Conservation (phyloP, 2,329 filamentous ascomycete genomes). For the Pseudocercospora fuligena region DNA sequence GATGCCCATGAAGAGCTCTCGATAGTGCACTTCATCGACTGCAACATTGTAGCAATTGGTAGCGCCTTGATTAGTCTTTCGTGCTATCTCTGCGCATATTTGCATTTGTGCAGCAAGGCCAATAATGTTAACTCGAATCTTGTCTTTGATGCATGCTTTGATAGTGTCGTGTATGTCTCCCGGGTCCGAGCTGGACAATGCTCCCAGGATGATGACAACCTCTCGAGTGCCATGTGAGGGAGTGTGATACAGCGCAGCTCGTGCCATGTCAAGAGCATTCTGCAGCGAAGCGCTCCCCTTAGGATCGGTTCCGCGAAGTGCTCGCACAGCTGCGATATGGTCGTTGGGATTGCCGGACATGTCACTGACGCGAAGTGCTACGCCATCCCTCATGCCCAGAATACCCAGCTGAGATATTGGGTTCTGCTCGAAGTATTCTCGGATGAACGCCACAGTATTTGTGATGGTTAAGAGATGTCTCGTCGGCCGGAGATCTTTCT, state of each 20-base stretch:
- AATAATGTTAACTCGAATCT: conserved; percentile 85
- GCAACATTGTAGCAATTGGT: conserved; percentile 79
- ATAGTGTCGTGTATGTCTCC: conserved; percentile 96
- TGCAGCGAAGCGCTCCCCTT: conserved; percentile 68
- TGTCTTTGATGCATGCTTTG: conserved; percentile 74
- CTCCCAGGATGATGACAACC: conserved; percentile 88
- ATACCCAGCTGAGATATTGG: conserved; percentile 95
- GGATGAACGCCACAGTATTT: conserved; percentile 84
- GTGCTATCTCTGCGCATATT: conserved; percentile 87
- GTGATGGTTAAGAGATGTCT: conserved; percentile 81
- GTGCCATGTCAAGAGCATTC: conserved; percentile 94
- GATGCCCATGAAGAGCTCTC: conserved; percentile 82
- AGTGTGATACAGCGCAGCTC: conserved; percentile 88
- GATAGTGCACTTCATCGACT: conserved; percentile 84
- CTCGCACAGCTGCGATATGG: conserved; percentile 77
- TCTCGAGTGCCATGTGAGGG: conserved; percentile 93
- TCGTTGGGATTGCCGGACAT: conserved; percentile 90
- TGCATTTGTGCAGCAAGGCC: conserved; percentile 90
- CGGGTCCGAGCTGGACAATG: conserved; percentile 86
- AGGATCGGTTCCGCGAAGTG: conserved; percentile 52
- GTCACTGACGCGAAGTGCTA: conserved; percentile 83
- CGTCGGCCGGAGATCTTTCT: conserved; percentile 91
- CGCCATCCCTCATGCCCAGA: conserved; percentile 88
- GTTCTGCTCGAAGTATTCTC: conserved; percentile 97
- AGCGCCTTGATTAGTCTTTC: conserved; percentile 83